Evolutionary conservation across 306 rosid species (phyloP).

Genomic region (Citrullus colocynthis): DNA sequence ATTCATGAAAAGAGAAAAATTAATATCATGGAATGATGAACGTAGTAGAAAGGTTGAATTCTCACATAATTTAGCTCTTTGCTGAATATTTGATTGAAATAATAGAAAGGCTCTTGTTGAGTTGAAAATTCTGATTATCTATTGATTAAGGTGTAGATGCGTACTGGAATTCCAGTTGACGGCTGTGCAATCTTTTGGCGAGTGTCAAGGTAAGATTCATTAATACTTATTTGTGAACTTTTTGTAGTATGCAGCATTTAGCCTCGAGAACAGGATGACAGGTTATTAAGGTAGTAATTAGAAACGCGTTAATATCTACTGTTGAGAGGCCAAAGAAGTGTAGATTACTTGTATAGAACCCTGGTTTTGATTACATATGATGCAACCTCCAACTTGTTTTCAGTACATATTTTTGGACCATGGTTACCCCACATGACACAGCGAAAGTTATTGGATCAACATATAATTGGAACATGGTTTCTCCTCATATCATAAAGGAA

Average conservation of each 20-base stretch:
- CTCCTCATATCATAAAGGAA: too few species aligned
- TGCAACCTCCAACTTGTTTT: background rate
- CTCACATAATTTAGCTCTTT: background rate
- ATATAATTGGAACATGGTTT: too few species aligned
- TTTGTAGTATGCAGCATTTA: background rate
- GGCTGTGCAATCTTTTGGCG: slow-evolving; percentile 97
- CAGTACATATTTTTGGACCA: too few species aligned
- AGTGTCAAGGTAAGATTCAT: slow-evolving; percentile 46
- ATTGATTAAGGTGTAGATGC: slow-evolving; percentile 57
- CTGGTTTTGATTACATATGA: background rate
- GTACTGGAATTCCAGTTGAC: slow-evolving; percentile 71
- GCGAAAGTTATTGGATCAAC: too few species aligned
- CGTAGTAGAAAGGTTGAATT: background rate
- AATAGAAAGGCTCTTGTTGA: background rate
- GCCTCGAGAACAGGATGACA: background rate
- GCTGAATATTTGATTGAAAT: background rate
- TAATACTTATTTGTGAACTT: background rate
- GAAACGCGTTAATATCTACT: background rate
- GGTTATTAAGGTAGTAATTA: background rate
- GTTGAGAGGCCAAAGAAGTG: background rate
- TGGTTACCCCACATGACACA: too few species aligned
- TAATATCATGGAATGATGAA: background rate
- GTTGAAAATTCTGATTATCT: slow-evolving; percentile 20
- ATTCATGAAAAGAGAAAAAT: too few species aligned
- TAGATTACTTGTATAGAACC: background rate